phyloP scores from a whole-genome alignment of 2,329 filamentous ascomycete genomes.

The Plectosphaerella plurivora region DNA sequence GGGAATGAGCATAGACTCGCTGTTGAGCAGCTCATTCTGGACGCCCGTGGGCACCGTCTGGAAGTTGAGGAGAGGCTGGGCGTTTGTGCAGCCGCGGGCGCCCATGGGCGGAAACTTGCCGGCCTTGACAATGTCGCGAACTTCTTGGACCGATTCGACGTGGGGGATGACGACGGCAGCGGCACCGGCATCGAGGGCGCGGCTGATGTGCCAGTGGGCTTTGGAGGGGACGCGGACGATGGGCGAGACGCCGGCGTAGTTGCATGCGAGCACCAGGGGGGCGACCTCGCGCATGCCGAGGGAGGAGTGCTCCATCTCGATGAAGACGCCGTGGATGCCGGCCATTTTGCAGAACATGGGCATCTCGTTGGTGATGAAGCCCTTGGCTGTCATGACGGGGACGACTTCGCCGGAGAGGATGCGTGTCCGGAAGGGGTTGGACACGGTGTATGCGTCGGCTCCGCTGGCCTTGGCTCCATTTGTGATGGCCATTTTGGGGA shows the following conservation, averaged over 20 bases:
- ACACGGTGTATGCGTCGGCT: slow-evolving; percentile 4
- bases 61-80: slow-evolving; percentile 29
- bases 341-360: slow-evolving; percentile 33
- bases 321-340: slow-evolving; percentile 34
- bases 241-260: slow-evolving; percentile 31
- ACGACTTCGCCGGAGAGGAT: slow-evolving; percentile 18
- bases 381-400: slow-evolving; percentile 21
- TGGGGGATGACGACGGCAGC: slow-evolving; percentile 35
- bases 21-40: slow-evolving; percentile 27
- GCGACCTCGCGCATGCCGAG: slow-evolving; percentile 27
- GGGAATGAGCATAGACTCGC: slow-evolving; percentile 31
- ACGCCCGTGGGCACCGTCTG: slow-evolving; percentile 23
- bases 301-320: slow-evolving; percentile 40
- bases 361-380: slow-evolving; percentile 27
- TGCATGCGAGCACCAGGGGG: slow-evolving; percentile 32
- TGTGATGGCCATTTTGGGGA: too few relatives aligned
- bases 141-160: slow-evolving; percentile 29
- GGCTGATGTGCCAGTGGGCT: slow-evolving; percentile 29
- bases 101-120: slow-evolving; percentile 33
- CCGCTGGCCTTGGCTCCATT: too few relatives aligned
- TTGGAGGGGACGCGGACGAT: slow-evolving; percentile 36
- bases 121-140: slow-evolving; percentile 26
- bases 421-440: slow-evolving; percentile 20
- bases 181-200: slow-evolving; percentile 34
- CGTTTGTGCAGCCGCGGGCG: slow-evolving; percentile 27